Percentiles rank a stretch among this genome's conserved stretches.
phyloP scores from a whole-genome alignment of 305 asterid species.

The Caryopteris hybrid region DNA sequence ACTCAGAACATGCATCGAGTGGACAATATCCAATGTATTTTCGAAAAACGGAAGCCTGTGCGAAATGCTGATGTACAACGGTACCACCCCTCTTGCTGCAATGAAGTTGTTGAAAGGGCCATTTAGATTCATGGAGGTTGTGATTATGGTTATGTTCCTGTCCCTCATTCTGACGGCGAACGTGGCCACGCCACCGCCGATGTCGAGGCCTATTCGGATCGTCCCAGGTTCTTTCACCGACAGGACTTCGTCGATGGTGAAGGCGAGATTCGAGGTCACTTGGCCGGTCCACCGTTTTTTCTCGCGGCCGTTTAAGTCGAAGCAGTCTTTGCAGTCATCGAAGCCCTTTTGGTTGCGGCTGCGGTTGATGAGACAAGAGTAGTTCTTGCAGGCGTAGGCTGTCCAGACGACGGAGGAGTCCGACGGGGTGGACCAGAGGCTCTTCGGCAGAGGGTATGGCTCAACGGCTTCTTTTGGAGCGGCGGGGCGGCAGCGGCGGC shows the following conservation, averaged over 20 bases:
- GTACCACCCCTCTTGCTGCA: conserved; percentile 66
- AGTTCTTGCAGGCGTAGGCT: conserved; percentile 57
- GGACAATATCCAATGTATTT: conserved; percentile 59
- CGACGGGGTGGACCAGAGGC: conserved; percentile 58
- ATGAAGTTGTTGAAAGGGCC: conserved; percentile 68
- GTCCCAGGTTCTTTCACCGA: conserved; percentile 40
- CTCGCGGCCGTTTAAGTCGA: conserved; percentile 53
- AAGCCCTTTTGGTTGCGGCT: conserved; percentile 38
- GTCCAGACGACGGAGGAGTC: conserved; percentile 68
- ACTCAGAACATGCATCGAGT: conserved; percentile 63
- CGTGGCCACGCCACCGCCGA: conserved; percentile 80
- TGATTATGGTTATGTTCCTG: conserved; percentile 49
- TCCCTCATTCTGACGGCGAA: conserved; percentile 75
- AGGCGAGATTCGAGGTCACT: conserved; percentile 28
- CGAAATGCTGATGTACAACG: conserved; percentile 57
- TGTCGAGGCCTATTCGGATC: conserved; percentile 61
- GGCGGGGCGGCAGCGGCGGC: conserved; percentile 56
- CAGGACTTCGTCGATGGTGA: conserved; percentile 62
- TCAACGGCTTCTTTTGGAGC: conserved; percentile 29
- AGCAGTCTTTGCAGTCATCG: conserved; percentile 70
- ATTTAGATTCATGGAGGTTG: conserved; percentile 59
- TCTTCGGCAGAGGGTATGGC: conserved; percentile 49
- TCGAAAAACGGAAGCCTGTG: conserved; percentile 73
- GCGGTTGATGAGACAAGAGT: conserved; percentile 48
- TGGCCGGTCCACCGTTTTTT: conserved; percentile 40